Percentiles rank a stretch among this genome's conserved stretches.
Conservation (phyloP, 192 early-diverging fungal species). For the Haplosporangium gracile region DNA sequence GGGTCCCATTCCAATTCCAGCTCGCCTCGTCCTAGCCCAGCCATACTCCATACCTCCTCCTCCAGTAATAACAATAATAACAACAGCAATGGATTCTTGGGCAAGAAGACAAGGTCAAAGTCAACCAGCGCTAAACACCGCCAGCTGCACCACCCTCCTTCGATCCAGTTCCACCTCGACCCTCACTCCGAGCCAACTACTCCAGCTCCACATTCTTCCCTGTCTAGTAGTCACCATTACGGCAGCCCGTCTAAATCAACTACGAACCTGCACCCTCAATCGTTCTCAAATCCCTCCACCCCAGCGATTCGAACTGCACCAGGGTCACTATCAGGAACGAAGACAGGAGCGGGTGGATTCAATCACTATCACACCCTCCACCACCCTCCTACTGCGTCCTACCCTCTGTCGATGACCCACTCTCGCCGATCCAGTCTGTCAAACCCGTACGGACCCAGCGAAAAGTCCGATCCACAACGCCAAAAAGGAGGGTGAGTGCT, state of each 20-base stretch:
- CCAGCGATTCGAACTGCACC: background rate
- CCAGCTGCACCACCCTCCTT: background rate
- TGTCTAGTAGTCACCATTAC: background rate
- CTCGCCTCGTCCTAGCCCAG: slow-evolving; percentile 20
- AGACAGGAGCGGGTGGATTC: slow-evolving; percentile 14
- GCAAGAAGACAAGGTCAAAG: slow-evolving; percentile 14
- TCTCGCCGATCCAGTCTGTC: slow-evolving; percentile 40
- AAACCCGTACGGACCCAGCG: background rate
- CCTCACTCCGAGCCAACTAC: slow-evolving; percentile 26
- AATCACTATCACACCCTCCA: slow-evolving; percentile 45
- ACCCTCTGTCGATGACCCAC: slow-evolving; percentile 35
- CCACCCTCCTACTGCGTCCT: slow-evolving; percentile 20
- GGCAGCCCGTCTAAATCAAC: background rate
- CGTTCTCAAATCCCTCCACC: slow-evolving; percentile 15
- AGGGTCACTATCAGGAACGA: background rate
- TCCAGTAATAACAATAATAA: background rate
- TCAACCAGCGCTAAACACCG: background rate
- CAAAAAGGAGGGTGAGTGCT: slow-evolving; percentile 35
- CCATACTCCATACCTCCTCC: background rate
- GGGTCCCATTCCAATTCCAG: slow-evolving; percentile 11
- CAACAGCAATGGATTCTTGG: slow-evolving; percentile 4
- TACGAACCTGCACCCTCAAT: slow-evolving; percentile 8
- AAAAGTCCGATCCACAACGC: slow-evolving; percentile 16
- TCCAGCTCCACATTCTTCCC: background rate
- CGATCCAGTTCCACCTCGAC: slow-evolving; percentile 4